Evolutionary conservation across 306 rosid species (phyloP), one percentile per base, ranked within the genome.

Genomic region (Corylus avellana): DNA sequence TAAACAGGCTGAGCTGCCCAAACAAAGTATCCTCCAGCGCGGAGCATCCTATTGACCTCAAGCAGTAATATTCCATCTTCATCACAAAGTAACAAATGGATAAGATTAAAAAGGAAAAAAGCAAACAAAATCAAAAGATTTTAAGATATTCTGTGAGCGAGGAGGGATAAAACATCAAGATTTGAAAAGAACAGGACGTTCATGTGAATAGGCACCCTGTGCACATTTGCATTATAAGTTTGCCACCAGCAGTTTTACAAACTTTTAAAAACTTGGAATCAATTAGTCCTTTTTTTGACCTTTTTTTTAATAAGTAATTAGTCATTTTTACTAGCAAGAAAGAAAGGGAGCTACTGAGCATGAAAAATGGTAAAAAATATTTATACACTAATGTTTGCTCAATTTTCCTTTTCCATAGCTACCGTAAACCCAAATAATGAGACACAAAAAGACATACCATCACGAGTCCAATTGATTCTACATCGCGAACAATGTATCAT

Each of bases 1-100:
- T 95, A 95, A 80, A 92, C 98, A 64, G 98, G 98, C 85, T 95
- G 98, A 16, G 98, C 98, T 55, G 98, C 99, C 99, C 99, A 95
- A 66, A 88, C 97, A 88, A 95, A 95, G 90, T 91, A 95, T 70
- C 99, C 99, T 83, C 99, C 99, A 56, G 87, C 90, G 77, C 99
- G 87, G 74, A 95, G 92, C 92, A 95, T 84, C 92, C 99, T 90
- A 87, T 95, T 83, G 56, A 93, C 92, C 89, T 95, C 99, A 81
- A 93, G 94, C 72, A 95, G 87, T 91, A 92, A 87, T 70, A 95
- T 90, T 82, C 99, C 99, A 89, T 91, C 98, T 94, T 79, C 90
- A 88, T 73, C 77, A 74, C 87, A 88, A 54, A 82, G 63, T 56
- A 83, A 82, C 32, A 51, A 32, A 75, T 6, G 35, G 44, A 82